Conservation (phyloP, 257 asterid genomes). For the Nicotiana benthamiana region DNA sequence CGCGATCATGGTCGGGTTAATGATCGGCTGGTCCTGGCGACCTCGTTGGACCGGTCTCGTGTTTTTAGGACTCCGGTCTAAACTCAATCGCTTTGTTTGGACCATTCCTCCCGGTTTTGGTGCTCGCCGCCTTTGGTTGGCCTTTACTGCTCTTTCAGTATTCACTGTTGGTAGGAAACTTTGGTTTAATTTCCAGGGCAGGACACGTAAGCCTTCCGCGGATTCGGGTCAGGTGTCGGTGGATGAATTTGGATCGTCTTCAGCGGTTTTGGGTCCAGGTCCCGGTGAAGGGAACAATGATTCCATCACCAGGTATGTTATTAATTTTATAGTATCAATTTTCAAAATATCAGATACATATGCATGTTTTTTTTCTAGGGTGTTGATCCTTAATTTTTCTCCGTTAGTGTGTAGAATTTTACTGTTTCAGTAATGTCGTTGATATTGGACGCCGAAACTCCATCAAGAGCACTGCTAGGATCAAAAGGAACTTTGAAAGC, state of each 20-base stretch:
- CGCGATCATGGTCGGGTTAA: conserved; percentile 85
- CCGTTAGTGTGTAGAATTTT: background rate
- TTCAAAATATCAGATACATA: too few relatives aligned
- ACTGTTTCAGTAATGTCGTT: too few relatives aligned
- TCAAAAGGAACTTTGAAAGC: too few relatives aligned
- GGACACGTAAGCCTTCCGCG: conserved; percentile 27
- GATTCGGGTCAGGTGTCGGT: conserved; percentile 14
- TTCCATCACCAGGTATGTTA: conserved; percentile 30
- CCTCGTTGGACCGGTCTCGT: conserved; percentile 86
- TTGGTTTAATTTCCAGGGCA: conserved; percentile 54
- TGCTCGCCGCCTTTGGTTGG: conserved; percentile 86
- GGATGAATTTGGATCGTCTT: conserved; percentile 22
- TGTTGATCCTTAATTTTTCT: background rate
- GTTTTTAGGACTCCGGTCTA: conserved; percentile 74
- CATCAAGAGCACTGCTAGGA: too few relatives aligned
- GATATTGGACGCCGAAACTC: too few relatives aligned
- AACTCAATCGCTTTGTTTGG: conserved; percentile 63
- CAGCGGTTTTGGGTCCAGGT: background rate
- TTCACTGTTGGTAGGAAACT: conserved; percentile 73
- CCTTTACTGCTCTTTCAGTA: conserved; percentile 86
- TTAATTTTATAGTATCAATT: background rate
- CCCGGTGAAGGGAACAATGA: background rate
- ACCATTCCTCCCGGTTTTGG: conserved; percentile 89
- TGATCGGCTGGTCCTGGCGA: conserved; percentile 98
- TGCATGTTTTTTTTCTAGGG: background rate